Evolutionary conservation across 495 filamentous ascomycete genomes (phyloP).

Genomic region (Thermothielavioides terrestris): DNA sequence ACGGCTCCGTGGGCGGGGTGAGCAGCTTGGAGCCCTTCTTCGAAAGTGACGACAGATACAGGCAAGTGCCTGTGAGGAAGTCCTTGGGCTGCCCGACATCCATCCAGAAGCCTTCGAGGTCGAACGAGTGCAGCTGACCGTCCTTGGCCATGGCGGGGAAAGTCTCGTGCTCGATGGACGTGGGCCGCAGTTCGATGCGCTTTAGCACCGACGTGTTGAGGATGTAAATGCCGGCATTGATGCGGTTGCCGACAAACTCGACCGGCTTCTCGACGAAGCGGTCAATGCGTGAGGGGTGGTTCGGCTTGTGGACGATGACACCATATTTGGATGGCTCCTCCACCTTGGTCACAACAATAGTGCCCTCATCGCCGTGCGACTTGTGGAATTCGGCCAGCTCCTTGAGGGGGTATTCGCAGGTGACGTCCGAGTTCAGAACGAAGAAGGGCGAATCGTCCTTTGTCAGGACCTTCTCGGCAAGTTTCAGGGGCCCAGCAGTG

Average conservation of each 20-base stretch:
- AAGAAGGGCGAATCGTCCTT: conserved; percentile 96
- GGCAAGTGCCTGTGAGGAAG: conserved; percentile 91
- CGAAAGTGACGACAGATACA: conserved; percentile 87
- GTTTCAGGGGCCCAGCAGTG: conserved; percentile 91
- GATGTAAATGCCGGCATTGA: conserved; percentile 99
- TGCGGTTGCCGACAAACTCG: conserved; percentile 98
- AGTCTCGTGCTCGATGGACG: conserved; percentile 99
- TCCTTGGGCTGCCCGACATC: conserved; percentile 99
- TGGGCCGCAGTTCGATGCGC: conserved; percentile 92
- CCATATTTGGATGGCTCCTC: conserved; percentile 99
- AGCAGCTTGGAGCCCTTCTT: conserved; percentile 89
- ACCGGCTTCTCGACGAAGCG: conserved; percentile 99
- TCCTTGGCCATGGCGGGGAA: conserved; percentile 93
- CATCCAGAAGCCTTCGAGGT: conserved; percentile 99
- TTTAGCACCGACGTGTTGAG: conserved; percentile 85
- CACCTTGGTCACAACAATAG: conserved; percentile 98
- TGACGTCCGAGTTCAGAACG: conserved; percentile 97
- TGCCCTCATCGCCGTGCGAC: conserved; percentile 87
- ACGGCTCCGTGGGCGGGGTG: conserved; percentile 63
- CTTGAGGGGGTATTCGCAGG: conserved; percentile 95
- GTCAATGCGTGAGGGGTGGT: conserved; percentile 86
- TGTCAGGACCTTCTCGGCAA: conserved; percentile 85
- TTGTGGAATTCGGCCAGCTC: conserved; percentile 87
- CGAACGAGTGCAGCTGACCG: conserved; percentile 91
- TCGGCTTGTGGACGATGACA: conserved; percentile 96